Percentiles rank a stretch among this genome's conserved stretches.
phyloP scores from a whole-genome alignment of 306 rosid species.

The Luffa aegyptiaca region DNA sequence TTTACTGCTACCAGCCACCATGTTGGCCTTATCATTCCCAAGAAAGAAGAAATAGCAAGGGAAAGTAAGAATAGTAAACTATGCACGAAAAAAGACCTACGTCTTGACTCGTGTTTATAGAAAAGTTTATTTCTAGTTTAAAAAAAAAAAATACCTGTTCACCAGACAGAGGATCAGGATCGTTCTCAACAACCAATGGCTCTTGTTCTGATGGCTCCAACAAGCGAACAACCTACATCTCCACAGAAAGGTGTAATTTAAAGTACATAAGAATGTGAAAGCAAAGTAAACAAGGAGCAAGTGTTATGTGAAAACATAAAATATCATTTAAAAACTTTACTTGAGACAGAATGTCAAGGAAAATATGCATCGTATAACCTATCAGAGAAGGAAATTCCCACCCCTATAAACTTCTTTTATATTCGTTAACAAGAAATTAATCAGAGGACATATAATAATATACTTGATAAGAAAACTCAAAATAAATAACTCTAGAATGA shows the following conservation, averaged over 20 bases:
- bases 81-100: not conserved
- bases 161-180: slow-evolving; percentile 80
- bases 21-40: not conserved
- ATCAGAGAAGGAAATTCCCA: not conserved
- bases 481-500: not conserved
- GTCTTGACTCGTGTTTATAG: not conserved
- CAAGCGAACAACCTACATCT: slow-evolving; percentile 36
- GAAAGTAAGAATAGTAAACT: not conserved
- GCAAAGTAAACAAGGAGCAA: slow-evolving; percentile 6
- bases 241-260: not conserved
- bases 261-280: not conserved
- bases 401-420: not conserved
- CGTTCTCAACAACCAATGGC: slow-evolving; percentile 64
- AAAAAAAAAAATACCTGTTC: slow-evolving; percentile 58
- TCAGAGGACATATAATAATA: not conserved
- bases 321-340: not conserved
- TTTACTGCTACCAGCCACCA: not conserved
- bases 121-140: not conserved
- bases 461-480: not conserved
- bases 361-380: not conserved
- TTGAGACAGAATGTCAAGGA: not conserved
- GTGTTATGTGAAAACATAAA: not conserved
- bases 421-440: not conserved
- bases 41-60: not conserved
- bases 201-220: slow-evolving; percentile 61